These are phyloP conservation scores for Gossypium turneri DNA, from an alignment of 345 rosid species.

Conservation along the genomic window DNA sequence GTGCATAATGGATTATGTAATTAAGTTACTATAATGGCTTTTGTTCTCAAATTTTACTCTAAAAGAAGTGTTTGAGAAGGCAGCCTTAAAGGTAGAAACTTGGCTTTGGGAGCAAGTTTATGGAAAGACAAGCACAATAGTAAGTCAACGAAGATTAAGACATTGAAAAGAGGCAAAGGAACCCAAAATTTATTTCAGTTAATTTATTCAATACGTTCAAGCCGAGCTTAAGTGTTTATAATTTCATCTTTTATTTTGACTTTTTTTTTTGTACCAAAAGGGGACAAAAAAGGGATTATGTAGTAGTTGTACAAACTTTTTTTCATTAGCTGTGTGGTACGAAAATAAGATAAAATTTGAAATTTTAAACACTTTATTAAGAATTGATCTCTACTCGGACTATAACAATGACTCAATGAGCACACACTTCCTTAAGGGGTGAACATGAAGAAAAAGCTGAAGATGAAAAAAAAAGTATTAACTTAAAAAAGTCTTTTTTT, in stretches of 20 bases:
- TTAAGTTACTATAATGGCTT: neutral
- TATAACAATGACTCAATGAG: neutral
- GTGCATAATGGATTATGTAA: neutral
- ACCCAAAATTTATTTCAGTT: no score
- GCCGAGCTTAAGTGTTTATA: no score
- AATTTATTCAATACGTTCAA: no score
- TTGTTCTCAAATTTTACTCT: neutral
- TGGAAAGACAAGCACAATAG: neutral
- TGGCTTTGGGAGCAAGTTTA: constrained; percentile 10
- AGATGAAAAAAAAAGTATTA: neutral
- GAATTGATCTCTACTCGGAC: neutral
- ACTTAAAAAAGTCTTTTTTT: neutral
- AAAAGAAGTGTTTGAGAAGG: neutral
- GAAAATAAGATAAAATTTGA: neutral
- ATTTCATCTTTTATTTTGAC: no score
- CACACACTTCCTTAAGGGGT: no score
- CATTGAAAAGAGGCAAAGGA: no score
- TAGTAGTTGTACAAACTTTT: neutral
- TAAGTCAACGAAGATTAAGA: neutral
- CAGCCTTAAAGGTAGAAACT: neutral
- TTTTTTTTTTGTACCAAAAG: no score
- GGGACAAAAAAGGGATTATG: no score
- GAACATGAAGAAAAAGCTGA: neutral
- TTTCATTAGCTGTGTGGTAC: neutral
- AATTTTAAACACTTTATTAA: neutral